phyloP scores from a whole-genome alignment of 148 eudicot genomes.

The Agrostemma githago region DNA sequence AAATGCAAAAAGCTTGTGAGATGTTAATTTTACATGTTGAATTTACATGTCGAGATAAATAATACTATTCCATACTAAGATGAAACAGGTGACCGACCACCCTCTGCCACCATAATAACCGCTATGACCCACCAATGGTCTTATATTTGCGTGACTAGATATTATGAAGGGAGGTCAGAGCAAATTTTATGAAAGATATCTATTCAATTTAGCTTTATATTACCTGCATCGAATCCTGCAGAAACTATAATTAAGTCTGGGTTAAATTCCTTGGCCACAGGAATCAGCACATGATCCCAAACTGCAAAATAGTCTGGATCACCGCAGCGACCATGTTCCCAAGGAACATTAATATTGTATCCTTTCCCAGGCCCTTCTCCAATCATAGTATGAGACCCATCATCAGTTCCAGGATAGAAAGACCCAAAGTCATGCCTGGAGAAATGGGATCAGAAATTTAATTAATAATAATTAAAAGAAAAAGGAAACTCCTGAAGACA shows the following conservation, averaged over 20 bases:
- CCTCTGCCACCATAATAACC: too few species aligned
- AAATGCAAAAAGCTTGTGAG: neutral
- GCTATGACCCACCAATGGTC: neutral
- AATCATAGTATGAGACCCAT: constrained; percentile 79
- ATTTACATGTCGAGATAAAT: neutral
- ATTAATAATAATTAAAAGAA: neutral
- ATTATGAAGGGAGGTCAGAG: neutral
- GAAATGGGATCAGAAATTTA: constrained; percentile 12
- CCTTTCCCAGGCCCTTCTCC: constrained; percentile 88
- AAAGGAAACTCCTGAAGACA: neutral
- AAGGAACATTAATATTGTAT: constrained; percentile 92
- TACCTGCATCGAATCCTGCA: constrained; percentile 99
- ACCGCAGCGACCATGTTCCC: constrained; percentile 89
- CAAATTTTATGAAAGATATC: neutral
- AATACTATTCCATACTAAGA: neutral
- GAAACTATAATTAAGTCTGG: constrained; percentile 85
- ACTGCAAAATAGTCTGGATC: constrained; percentile 94
- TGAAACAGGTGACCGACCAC: neutral
- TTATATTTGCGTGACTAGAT: neutral
- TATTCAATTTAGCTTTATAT: neutral
- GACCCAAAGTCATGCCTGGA: constrained; percentile 79
- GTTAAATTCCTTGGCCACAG: constrained; percentile 88
- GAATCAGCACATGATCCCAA: constrained; percentile 85
- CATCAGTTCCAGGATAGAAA: constrained; percentile 84
- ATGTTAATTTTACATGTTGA: neutral